These are phyloP conservation scores for Monilinia fructicola DNA, from an alignment of 2,329 filamentous ascomycete genomes.

Conservation along the genomic window DNA sequence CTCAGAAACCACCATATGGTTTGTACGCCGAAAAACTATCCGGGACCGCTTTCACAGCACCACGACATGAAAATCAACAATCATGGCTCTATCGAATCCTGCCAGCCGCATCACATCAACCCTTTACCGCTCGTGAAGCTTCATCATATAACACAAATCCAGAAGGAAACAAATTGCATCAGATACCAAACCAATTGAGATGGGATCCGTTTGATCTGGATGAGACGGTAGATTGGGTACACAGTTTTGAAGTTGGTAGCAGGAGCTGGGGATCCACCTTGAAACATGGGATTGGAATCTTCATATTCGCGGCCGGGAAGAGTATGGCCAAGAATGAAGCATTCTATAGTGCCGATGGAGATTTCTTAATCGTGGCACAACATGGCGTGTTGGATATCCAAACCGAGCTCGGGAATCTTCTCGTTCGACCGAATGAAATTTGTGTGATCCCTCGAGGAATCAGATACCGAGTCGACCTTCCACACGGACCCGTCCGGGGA, in stretches of 20 bases:
- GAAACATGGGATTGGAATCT: slow-evolving; percentile 77
- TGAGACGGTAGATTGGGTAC: slow-evolving; percentile 66
- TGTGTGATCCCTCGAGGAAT: slow-evolving; percentile 73
- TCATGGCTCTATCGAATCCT: slow-evolving; percentile 59
- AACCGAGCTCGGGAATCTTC: slow-evolving; percentile 72
- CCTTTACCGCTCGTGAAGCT: slow-evolving; percentile 47
- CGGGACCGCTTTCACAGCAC: slow-evolving; percentile 58
- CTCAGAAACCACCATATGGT: slow-evolving; percentile 66
- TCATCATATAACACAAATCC: slow-evolving; percentile 47
- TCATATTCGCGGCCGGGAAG: slow-evolving; percentile 75
- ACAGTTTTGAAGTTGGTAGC: slow-evolving; percentile 64
- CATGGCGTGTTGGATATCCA: slow-evolving; percentile 72
- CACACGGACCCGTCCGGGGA: slow-evolving; percentile 61
- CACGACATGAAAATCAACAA: slow-evolving; percentile 56
- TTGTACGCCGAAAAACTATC: slow-evolving; percentile 67
- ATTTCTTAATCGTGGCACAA: slow-evolving; percentile 74
- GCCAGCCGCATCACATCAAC: slow-evolving; percentile 53
- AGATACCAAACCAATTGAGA: slow-evolving; percentile 77
- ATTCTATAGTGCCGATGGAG: slow-evolving; percentile 83
- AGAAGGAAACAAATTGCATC: slow-evolving; percentile 50
- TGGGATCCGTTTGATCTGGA: slow-evolving; percentile 74
- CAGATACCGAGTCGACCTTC: slow-evolving; percentile 69
- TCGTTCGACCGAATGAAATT: slow-evolving; percentile 78
- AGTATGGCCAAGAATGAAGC: slow-evolving; percentile 73
- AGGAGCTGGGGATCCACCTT: slow-evolving; percentile 73